Base-by-base conservation (phyloP, 2,329 filamentous ascomycete genomes). In the Microsporum ferrugineum region DNA sequence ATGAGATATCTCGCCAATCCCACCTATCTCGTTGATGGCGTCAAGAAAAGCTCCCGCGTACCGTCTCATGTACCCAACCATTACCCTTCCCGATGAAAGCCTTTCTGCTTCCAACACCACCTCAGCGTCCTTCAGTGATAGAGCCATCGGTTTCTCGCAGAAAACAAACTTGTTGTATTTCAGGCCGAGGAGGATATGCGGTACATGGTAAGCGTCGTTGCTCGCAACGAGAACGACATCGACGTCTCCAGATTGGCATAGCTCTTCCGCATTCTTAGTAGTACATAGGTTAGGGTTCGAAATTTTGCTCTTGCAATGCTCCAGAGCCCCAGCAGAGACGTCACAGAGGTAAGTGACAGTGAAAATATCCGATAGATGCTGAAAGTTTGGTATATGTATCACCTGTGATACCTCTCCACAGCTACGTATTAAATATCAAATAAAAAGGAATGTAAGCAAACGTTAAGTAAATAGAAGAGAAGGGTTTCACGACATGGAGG, bases 41-140 rank as follows among this genome's bases (percentile, higher is more conserved):
- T 82, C 75, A 0, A 75, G 65, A 64, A 85, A 85, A 0, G 76
- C 74, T 0, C 77, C 67, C 0, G 83, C 82, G 66, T 83, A 84
- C 2, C 83, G 75, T 14, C 83, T 72, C 81, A 84, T 84, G 61
- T 82, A 82, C 1, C 82, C 83, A 0, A 86, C 80, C 67, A 85
- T 80, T 0, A 83, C 75, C 29, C 68, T 72, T 0, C 77, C 80
- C 0, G 76, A 75, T 0, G 63, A 64, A 61, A 75, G 70, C n/a
- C 71, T 70, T 67, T 84, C 81, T 0, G 80, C 80, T 0, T 72
- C 76, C 27, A 79, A 71, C 31, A 85, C 75, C 0, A 67, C 63
- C 36, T 79, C 69, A 0, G 76, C 70, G 45, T 79, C 77, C 0
- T 69, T 71, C 5, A 78, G 68, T 3, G 71, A 78, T 0, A 84